phyloP scores from a whole-genome alignment of 1,284 basidiomycete species.

The Boletus mariae region DNA sequence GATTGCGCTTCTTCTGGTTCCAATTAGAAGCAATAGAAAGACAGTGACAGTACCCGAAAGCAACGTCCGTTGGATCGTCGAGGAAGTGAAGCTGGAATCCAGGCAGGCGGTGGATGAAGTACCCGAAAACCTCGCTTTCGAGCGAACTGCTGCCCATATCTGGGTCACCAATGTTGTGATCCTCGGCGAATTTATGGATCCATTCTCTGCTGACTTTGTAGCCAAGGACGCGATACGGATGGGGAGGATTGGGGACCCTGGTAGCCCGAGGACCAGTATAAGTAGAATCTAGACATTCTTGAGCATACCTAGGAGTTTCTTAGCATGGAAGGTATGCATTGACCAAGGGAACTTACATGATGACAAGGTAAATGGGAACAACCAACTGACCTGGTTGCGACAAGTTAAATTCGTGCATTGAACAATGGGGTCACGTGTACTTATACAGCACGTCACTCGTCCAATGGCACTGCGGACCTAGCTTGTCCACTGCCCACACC shows the following conservation, averaged over 20 bases:
- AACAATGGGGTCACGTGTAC: too few species aligned
- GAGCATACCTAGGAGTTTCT: neutral
- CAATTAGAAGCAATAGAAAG: neutral
- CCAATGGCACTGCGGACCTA: too few species aligned
- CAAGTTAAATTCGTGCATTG: too few species aligned
- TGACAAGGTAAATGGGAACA: too few species aligned
- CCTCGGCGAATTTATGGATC: neutral
- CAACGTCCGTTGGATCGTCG: neutral
- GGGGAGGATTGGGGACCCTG: too few species aligned
- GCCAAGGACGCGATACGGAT: neutral
- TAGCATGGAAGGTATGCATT: too few species aligned
- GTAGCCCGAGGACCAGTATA: neutral
- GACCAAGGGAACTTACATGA: too few species aligned
- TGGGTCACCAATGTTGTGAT: neutral
- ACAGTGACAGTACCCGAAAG: neutral
- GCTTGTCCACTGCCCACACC: too few species aligned
- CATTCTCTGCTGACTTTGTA: neutral
- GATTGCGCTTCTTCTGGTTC: neutral
- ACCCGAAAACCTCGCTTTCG: neutral
- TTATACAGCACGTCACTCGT: too few species aligned
- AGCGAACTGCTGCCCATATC: neutral
- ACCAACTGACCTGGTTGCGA: too few species aligned
- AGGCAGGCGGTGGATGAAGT: neutral
- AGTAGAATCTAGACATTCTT: neutral
- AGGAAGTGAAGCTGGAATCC: neutral